Evolutionary conservation across 305 asterid genomes (phyloP).

Genomic region (Fraxinus greggii): DNA sequence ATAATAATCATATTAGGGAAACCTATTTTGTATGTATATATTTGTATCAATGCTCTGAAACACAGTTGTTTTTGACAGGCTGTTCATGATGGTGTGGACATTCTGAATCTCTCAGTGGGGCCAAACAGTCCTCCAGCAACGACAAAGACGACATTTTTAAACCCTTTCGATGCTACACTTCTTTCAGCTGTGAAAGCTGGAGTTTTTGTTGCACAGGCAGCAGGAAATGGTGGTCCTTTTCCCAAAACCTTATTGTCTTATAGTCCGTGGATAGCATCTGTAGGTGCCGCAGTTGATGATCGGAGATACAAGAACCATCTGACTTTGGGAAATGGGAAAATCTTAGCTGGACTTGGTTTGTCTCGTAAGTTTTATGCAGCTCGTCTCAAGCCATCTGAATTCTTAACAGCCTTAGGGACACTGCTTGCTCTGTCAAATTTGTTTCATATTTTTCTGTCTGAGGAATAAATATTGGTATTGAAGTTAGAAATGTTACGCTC

Average conservation of each 20-base stretch:
- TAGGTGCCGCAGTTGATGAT: constrained; percentile 98
- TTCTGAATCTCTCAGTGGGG: constrained; percentile 93
- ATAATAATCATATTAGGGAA: not conserved
- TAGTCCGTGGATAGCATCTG: constrained; percentile 96
- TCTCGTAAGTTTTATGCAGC: constrained; percentile 69
- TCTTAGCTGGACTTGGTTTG: constrained; percentile 77
- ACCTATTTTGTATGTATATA: not conserved
- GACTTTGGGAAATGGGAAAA: constrained; percentile 84
- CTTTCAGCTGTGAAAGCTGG: constrained; percentile 98
- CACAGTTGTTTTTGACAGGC: constrained; percentile 55
- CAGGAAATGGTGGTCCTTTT: constrained; percentile 98
- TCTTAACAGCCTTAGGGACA: not conserved
- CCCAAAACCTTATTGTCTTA: constrained; percentile 86
- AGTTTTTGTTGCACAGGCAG: constrained; percentile 93
- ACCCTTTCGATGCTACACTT: constrained; percentile 91
- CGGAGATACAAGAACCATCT: constrained; percentile 94
- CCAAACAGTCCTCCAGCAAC: constrained; percentile 96
- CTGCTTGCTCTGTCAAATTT: not conserved
- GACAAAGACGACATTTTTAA: constrained; percentile 86
- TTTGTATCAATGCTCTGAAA: not conserved
- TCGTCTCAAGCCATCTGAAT: not conserved
- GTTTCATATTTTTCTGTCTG: not conserved
- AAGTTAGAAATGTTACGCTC: not conserved
- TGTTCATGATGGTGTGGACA: constrained; percentile 96
- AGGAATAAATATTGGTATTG: not conserved